phyloP scores from a whole-genome alignment of 1,139 yeast genomes.

The Wickerhamiella infanticola region DNA sequence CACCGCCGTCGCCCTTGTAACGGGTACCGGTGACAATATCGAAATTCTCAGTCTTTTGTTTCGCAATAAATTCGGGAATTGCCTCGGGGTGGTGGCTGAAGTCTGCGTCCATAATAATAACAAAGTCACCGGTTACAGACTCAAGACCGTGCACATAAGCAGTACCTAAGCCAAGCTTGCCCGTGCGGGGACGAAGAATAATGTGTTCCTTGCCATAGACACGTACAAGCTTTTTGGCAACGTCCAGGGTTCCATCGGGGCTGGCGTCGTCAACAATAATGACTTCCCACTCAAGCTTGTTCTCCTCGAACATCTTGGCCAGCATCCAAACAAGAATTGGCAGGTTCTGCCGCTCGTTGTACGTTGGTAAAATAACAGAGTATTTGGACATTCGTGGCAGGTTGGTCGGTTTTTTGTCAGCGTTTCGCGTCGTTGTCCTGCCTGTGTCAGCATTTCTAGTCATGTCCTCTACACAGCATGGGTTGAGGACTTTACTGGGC shows the following conservation, averaged over 20 bases:
- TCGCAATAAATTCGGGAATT: constrained; percentile 57
- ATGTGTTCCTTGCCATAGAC: constrained; percentile 52
- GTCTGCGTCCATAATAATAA: constrained; percentile 77
- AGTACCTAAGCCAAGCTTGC: constrained; percentile 68
- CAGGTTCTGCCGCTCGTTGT: constrained; percentile 53
- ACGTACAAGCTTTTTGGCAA: constrained; percentile 48
- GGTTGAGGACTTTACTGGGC: constrained; percentile 8
- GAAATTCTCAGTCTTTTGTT: constrained; percentile 47
- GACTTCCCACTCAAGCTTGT: constrained; percentile 57
- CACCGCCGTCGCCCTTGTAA: constrained; percentile 72
- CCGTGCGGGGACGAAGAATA: constrained; percentile 57
- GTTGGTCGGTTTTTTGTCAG: not conserved
- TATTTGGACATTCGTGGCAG: constrained; percentile 30
- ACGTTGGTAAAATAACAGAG: constrained; percentile 66
- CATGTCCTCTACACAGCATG: not conserved
- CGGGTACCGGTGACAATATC: constrained; percentile 82
- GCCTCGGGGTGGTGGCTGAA: constrained; percentile 69
- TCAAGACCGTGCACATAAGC: constrained; percentile 71
- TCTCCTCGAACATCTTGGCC: constrained; percentile 50
- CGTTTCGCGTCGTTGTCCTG: not conserved
- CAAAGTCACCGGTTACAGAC: constrained; percentile 58
- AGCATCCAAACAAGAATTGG: constrained; percentile 61
- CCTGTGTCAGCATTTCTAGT: not conserved
- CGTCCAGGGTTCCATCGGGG: constrained; percentile 70
- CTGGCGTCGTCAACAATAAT: constrained; percentile 68